Evolutionary conservation across 192 early-diverging fungal species (phyloP).

Genomic region (Chytriomyces sp.): DNA sequence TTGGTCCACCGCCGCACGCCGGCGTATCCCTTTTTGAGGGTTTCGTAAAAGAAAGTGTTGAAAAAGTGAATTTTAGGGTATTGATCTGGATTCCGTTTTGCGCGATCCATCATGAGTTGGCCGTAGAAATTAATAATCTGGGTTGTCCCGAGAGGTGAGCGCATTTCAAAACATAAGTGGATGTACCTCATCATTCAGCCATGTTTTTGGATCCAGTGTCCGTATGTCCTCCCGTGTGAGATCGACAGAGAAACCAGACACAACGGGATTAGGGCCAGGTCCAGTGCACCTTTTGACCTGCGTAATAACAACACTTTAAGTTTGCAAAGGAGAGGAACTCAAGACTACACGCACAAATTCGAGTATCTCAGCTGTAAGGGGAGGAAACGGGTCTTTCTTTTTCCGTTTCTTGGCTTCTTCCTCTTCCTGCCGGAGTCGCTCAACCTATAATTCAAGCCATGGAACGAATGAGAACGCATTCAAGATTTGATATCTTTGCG

Average conservation of each 20-base stretch:
- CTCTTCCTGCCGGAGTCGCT: too few relatives aligned
- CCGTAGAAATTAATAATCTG: conserved; percentile 91
- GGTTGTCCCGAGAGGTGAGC: background rate
- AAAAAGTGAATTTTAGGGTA: conserved; percentile 79
- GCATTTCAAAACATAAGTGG: background rate
- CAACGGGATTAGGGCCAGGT: conserved; percentile 33
- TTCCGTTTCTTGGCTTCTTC: too few relatives aligned
- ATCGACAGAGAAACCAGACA: conserved; percentile 61
- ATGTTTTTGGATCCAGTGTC: conserved; percentile 71
- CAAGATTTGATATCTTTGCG: too few relatives aligned
- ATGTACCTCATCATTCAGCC: conserved; percentile 93
- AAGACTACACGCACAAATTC: background rate
- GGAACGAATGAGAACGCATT: too few relatives aligned
- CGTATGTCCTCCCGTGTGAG: conserved; percentile 64
- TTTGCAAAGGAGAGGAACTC: background rate
- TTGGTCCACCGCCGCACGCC: conserved; percentile 82
- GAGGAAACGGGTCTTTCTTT: conserved; percentile 4
- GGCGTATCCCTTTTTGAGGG: conserved; percentile 68
- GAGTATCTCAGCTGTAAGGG: background rate
- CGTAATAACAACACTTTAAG: background rate
- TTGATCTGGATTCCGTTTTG: conserved; percentile 37
- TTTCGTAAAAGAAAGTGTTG: conserved; percentile 90
- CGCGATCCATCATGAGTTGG: conserved; percentile 71
- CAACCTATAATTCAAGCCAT: too few relatives aligned
- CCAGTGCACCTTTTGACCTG: conserved; percentile 11